phyloP scores from a whole-genome alignment of 305 asterid species.

The Fraxinus ornus region DNA sequence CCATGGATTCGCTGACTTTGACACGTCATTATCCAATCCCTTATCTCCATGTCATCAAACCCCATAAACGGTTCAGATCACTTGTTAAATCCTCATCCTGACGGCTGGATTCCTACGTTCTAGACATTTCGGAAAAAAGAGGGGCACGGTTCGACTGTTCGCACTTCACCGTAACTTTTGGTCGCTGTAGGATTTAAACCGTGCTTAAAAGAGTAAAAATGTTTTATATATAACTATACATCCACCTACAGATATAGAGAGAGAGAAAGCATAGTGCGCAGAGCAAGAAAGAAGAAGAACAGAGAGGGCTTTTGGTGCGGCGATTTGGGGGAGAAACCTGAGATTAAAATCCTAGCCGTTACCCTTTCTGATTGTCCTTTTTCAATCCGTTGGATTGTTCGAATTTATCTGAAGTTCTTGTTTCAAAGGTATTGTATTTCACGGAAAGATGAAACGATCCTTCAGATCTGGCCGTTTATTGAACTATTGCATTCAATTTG shows the following conservation, averaged over 20 bases:
- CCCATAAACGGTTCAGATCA: conserved; percentile 26
- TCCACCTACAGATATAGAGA: conserved; percentile 7
- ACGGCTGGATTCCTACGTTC: conserved; percentile 34
- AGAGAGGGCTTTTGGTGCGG: conserved; percentile 28
- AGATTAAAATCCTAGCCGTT: conserved; percentile 22
- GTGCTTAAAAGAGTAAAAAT: background rate
- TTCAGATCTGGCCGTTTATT: conserved; percentile 67
- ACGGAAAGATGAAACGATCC: conserved; percentile 18
- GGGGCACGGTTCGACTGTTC: conserved; percentile 20
- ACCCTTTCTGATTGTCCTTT: background rate
- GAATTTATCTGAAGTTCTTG: conserved; percentile 11
- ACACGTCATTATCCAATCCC: conserved; percentile 57
- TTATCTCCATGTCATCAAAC: conserved; percentile 43
- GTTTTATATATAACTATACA: background rate
- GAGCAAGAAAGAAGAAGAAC: conserved; percentile 21
- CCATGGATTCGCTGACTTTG: conserved; percentile 41
- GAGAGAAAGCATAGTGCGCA: conserved; percentile 31
- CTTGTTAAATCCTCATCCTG: background rate
- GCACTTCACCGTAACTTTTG: conserved; percentile 24
- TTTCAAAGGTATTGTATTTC: conserved; percentile 26
- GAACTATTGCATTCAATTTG: conserved; percentile 33
- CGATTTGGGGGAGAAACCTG: background rate
- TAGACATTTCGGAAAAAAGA: conserved; percentile 36
- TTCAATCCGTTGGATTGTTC: conserved; percentile 32
- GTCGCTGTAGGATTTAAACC: conserved; percentile 15